phyloP scores from a whole-genome alignment of 768 basidiomycete species.

The Boletus speciosus region DNA sequence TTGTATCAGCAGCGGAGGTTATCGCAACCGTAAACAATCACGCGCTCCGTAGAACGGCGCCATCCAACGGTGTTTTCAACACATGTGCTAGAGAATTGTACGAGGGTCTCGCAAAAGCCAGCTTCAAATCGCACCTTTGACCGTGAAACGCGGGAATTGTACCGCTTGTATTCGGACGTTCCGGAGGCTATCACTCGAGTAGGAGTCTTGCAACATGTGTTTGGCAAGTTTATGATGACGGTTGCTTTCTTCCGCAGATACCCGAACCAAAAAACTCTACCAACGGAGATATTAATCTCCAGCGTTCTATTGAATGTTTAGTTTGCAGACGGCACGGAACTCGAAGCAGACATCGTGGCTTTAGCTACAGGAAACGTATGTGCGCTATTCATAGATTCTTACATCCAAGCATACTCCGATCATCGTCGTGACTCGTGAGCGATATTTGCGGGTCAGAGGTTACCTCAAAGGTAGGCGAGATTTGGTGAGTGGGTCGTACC shows the following conservation, averaged over 20 bases:
- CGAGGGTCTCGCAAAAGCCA: constrained; percentile 31
- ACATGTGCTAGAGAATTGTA: constrained; percentile 25
- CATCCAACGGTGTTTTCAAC: background rate
- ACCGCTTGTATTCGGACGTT: constrained; percentile 22
- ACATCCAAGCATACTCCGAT: constrained; percentile 19
- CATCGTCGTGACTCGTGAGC: constrained; percentile 35
- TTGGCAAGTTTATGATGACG: background rate
- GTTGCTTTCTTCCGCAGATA: constrained; percentile 9
- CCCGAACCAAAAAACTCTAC: constrained; percentile 37
- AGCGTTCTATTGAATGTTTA: constrained; percentile 28
- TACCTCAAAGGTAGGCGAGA: constrained; percentile 39
- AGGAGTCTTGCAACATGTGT: background rate
- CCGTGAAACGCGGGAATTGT: constrained; percentile 31
- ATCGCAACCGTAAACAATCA: constrained; percentile 1
- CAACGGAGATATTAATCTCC: constrained; percentile 44
- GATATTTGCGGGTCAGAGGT: constrained; percentile 45
- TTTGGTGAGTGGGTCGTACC: constrained; percentile 58
- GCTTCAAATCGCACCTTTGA: constrained; percentile 31
- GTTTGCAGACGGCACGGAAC: constrained; percentile 23
- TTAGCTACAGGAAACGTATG: constrained; percentile 15
- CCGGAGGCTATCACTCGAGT: constrained; percentile 33
- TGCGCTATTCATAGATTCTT: background rate
- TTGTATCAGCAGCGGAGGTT: background rate
- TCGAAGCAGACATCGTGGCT: constrained; percentile 20
- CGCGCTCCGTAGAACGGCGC: background rate